Evolutionary conservation across 768 basidiomycete species (phyloP).

Genomic region (Agaricus blazei): DNA sequence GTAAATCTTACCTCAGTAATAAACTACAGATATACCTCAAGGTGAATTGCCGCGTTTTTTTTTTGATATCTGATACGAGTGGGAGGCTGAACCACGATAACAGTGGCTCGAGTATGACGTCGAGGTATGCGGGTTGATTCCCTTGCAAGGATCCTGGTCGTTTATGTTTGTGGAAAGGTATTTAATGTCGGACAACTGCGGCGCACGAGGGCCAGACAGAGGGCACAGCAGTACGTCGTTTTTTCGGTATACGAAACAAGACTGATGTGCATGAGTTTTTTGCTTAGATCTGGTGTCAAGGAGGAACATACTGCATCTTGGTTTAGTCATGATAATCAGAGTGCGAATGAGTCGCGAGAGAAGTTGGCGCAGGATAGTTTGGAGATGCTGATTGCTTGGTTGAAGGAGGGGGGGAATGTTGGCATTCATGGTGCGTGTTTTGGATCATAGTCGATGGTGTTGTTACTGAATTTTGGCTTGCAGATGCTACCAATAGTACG

Average conservation of each 20-base stretch:
- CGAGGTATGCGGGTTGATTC: slow-evolving; percentile 44
- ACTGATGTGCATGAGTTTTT: background rate
- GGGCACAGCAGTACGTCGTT: slow-evolving; percentile 59
- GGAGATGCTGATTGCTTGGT: slow-evolving; percentile 92
- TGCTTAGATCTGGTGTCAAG: slow-evolving; percentile 65
- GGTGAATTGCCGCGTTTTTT: slow-evolving; percentile 36
- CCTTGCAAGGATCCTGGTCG: background rate
- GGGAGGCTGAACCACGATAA: slow-evolving; percentile 8
- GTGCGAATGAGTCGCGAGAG: slow-evolving; percentile 75
- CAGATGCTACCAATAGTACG: slow-evolving; percentile 97
- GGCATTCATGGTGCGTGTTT: slow-evolving; percentile 81
- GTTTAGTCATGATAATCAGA: slow-evolving; percentile 82
- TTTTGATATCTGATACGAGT: background rate
- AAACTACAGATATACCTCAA: slow-evolving; percentile 95
- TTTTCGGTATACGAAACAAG: background rate
- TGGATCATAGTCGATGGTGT: background rate
- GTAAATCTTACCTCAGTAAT: slow-evolving; percentile 97
- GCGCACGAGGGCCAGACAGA: slow-evolving; percentile 77
- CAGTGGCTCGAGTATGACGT: slow-evolving; percentile 99
- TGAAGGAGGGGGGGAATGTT: slow-evolving; percentile 93
- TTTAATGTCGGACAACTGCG: slow-evolving; percentile 98
- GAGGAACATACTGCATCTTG: slow-evolving; percentile 90
- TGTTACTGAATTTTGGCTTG: background rate
- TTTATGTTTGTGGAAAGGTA: slow-evolving; percentile 46
- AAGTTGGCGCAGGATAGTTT: slow-evolving; percentile 85